Evolutionary conservation across 2,329 filamentous ascomycete genomes (phyloP).

Genomic region (Monosporascus sp.): DNA sequence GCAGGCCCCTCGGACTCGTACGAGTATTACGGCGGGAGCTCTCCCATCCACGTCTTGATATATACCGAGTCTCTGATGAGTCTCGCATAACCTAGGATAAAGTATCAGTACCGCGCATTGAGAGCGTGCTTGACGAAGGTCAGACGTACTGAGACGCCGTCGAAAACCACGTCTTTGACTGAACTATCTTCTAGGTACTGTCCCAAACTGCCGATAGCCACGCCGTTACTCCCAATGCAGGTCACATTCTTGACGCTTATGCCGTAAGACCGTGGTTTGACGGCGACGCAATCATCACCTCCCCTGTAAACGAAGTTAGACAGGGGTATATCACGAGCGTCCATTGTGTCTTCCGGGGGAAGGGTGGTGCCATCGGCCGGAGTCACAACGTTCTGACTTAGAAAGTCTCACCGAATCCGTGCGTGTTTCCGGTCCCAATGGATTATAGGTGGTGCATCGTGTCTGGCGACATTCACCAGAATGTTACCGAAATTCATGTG

Average conservation of each 20-base stretch:
- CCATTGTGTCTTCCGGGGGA: conserved; percentile 40
- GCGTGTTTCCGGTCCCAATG: conserved; percentile 54
- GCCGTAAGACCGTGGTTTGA: conserved; percentile 50
- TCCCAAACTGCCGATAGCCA: conserved; percentile 49
- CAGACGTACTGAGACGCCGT: conserved; percentile 38
- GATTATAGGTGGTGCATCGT: conserved; percentile 41
- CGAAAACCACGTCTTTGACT: conserved; percentile 43
- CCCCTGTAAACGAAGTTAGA: conserved; percentile 49
- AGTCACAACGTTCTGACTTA: too few relatives aligned
- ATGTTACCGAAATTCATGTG: conserved; percentile 47
- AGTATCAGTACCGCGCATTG: too few relatives aligned
- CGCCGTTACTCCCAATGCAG: conserved; percentile 48
- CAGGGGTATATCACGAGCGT: conserved; percentile 41
- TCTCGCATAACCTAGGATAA: too few relatives aligned
- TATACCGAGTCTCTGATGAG: conserved; percentile 42
- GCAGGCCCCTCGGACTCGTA: conserved; percentile 45
- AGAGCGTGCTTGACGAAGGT: too few relatives aligned
- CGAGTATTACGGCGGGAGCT: conserved; percentile 34
- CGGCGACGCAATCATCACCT: conserved; percentile 51
- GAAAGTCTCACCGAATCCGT: conserved; percentile 36
- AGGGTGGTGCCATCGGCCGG: neutral
- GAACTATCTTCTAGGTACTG: conserved; percentile 50
- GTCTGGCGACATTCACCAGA: conserved; percentile 42
- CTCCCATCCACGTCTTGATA: conserved; percentile 53
- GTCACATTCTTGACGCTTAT: conserved; percentile 41